Base-by-base conservation (phyloP, 192 early-diverging fungal species). In the Gigaspora rosea region DNA sequence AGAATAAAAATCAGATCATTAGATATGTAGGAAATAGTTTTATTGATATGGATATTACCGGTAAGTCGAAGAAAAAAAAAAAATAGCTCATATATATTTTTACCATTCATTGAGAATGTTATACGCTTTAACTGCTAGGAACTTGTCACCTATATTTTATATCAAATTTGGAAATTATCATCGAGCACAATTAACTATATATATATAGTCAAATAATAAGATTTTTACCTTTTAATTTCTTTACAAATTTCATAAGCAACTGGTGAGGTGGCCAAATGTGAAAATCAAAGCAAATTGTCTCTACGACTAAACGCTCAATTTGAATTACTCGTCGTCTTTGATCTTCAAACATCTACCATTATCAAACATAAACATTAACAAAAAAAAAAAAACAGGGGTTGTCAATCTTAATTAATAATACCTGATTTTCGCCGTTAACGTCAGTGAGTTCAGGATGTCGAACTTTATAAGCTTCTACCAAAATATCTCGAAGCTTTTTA, bases 271-370 rank as follows among this genome's bases (percentile, higher is more conserved):
- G 91, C 16, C 80, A 78, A 10, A 93, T 87, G 62, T 91, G 91
- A 79, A 96, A 96, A 77, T 94, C 91, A 82, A 93, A 96, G 46
- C 92, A 91, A 50, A 95, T 83, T 4, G 90, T 89, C 70, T 94
- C 92, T 46, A 96, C 79, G n/a, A 96, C 80, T 76, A 88, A 78
- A 73, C 90, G 86, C 71, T 96, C 95, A 54, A 85, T 87, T 9
- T 85, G 81, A 67, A 94, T 81, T 16, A 95, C 87, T 1, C 83
- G 80, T 20, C 85, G 79, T 59, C 91, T 85, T 79, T 90, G 87
- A 56, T 92, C 89, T 51, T 94, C 93, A 18, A 88, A 89, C 35
- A 87, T 84, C 82, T 92, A 64, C 18, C 15, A 18, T 18, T 15
- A 22, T 76, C 20, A 56, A 18, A 49, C 15, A 66, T n/a, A 52